phyloP scores from a whole-genome alignment of 306 rosid species.

The Cucurbita moschata region DNA sequence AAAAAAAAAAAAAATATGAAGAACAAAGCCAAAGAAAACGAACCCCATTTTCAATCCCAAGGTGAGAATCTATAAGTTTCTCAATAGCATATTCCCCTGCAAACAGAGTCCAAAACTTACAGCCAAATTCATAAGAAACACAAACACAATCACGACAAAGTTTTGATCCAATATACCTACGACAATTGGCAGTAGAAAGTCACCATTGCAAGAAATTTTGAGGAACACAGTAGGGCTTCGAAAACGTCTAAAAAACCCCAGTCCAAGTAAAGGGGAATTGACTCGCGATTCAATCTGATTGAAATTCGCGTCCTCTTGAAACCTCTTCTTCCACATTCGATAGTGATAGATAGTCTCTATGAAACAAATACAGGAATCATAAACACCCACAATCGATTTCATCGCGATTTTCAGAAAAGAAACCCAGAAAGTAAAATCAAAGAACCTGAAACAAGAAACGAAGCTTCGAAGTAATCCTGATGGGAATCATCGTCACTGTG shows the following conservation, averaged over 20 bases:
- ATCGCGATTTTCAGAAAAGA: background rate
- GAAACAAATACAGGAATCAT: background rate
- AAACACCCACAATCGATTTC: background rate
- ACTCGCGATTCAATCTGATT: constrained; percentile 13
- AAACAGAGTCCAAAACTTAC: constrained; percentile 11
- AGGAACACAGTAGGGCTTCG: constrained; percentile 84
- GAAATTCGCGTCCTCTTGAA: constrained; percentile 26
- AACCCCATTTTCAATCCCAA: constrained; percentile 52
- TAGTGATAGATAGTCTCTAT: constrained; percentile 80
- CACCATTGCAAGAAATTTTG: constrained; percentile 84
- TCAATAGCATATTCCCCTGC: constrained; percentile 72
- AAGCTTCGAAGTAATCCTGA: constrained; percentile 60
- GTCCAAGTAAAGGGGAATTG: constrained; percentile 24
- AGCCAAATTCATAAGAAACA: background rate
- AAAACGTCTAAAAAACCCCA: constrained; percentile 50
- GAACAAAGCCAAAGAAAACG: background rate
- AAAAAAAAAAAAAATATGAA: background rate
- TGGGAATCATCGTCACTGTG: constrained; percentile 28
- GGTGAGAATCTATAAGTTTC: constrained; percentile 46
- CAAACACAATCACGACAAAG: background rate
- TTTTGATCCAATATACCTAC: constrained; percentile 50
- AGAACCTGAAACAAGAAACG: constrained; percentile 76
- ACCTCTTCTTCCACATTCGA: constrained; percentile 51
- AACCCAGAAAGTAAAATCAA: background rate
- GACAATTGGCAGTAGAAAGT: constrained; percentile 78